Percentiles rank a stretch among this genome's conserved stretches.
Conservation (phyloP, 768 basidiomycete species). For the Pleurotus djamor region DNA sequence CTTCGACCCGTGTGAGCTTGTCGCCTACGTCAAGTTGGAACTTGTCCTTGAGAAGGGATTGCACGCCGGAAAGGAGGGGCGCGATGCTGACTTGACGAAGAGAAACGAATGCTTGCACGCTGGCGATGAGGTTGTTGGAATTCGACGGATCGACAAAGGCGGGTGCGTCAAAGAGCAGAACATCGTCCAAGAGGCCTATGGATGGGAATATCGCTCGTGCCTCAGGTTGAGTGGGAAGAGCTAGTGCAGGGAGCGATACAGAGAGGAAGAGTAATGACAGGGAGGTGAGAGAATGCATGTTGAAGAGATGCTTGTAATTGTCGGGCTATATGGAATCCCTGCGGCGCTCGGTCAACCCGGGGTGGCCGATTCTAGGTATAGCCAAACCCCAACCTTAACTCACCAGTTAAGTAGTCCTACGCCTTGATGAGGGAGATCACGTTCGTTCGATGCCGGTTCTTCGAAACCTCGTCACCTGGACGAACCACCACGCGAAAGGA, state of each 20-base stretch:
- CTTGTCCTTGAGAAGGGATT: constrained; percentile 18
- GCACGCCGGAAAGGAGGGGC: constrained; percentile 17
- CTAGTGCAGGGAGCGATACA: not conserved
- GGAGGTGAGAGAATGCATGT: not conserved
- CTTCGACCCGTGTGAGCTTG: constrained; percentile 19
- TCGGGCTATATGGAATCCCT: no score
- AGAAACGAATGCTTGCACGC: constrained; percentile 34
- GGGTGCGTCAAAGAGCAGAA: constrained; percentile 36
- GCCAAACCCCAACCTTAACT: not conserved
- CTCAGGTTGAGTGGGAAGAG: not conserved
- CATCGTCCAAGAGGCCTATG: constrained; percentile 24
- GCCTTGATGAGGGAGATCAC: not conserved
- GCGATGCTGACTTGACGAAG: constrained; percentile 23
- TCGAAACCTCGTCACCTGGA: not conserved
- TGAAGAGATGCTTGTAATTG: not conserved
- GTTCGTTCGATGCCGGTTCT: not conserved
- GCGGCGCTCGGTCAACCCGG: not conserved
- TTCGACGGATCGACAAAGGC: constrained; percentile 34
- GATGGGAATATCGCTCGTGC: constrained; percentile 6
- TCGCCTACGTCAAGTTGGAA: constrained; percentile 27
- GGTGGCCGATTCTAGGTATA: not conserved
- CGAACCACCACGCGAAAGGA: not conserved
- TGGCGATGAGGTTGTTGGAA: constrained; percentile 24
- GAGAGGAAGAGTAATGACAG: constrained; percentile 1
- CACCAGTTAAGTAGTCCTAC: not conserved